Evolutionary conservation across 495 filamentous ascomycete species (phyloP), one percentile per base, ranked within the genome.

Genomic region (Penicillium macrosclerotiorum): DNA sequence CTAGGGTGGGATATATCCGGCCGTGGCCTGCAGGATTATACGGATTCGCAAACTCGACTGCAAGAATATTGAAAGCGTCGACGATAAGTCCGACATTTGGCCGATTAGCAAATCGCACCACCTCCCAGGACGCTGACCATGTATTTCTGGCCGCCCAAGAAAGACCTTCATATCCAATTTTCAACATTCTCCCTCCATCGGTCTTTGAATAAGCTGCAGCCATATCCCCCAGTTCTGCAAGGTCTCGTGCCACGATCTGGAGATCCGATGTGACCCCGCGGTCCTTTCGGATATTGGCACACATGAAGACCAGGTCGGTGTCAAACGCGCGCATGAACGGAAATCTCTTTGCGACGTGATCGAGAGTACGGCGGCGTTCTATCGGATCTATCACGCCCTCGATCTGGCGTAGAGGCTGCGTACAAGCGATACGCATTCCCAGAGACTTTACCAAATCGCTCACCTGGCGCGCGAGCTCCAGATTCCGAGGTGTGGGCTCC

Each of bases 1-100:
- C 45, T 2, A 59, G 8, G 1, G 54, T 61, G 1, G 54, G 13
- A 25, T 60, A 57, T 0, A 68, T 52, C 14, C 62, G 47, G 1
- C 62, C 64, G 34, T 64, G 57, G 1, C 57, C 58, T 8, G 26
- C 55, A n/a, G 50, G 51, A 19, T 64, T 54, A 19, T 64, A 64
- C 0, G 84, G 85, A 54, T 88, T 82, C 0, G 73, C 83, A 71
- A 76, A 88, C 53, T 88, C 83, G n/a, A 77, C 74, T 0, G 82
- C 83, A 0, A 76, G 75, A 4, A 78, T 77, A 53, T 88, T 83
- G 59, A 88, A 87, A 0, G 84, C 84, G 61, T 89, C 84, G 8
- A 88, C 66, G 48, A 83, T 83, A 22, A 87, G 57, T 1, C 85
- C 82, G 8, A 86, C 65, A 54, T 88, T 88, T 0, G 61, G 59